Base-by-base conservation (phyloP, 441 rosid species). In the Aquilaria agallochum region DNA sequence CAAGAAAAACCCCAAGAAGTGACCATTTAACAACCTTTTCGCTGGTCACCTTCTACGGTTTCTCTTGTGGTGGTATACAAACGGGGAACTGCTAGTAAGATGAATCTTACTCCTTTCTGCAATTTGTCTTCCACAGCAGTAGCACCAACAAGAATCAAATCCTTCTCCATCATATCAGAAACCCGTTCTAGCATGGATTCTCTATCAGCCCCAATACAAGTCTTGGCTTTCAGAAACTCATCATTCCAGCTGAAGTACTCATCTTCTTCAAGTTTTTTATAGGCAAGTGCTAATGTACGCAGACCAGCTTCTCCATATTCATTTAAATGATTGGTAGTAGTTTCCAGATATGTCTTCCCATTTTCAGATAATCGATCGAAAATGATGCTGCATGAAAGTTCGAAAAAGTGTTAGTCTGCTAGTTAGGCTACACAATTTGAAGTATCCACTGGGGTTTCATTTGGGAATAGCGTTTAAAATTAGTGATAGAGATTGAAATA, bases 251-350 rank as follows among this genome's bases (percentile, higher is more conserved):
- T 47, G 63, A 77, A 65, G 50, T 90, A 87, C 65, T 82, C 90
- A 1, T 63, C 50, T 71, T 51, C 76, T 47, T 82, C 81, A 10
- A 90, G 58, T 49, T 31, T 72, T 56, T 78, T 67, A 55, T 85
- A 90, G 46, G 90, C 84, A 46, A 90, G 76, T n/a, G 95, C 95
- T 68, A 90, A 73, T 4, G 97, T 87, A n/a, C 97, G 95, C n/a
- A 87, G 64, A 50, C 97, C 97, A 9, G 78, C 88, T 69, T 90
- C 90, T 63, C 83, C 89, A 13, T 85, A 87, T 54, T 64, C 75
- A 52, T 75, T 74, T 58, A 87, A 77, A 70, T 87, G 92, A 34
- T 59, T 49, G 56, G 85, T 67, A 50, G 92, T 82, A 14, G 77
- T 72, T 59, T 76, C 78, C 42, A 79, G 69, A 56, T 72, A 76